Evolutionary conservation across 2,329 filamentous ascomycete genomes (phyloP).

Genomic region (Gnomoniopsis smithogilvyi): DNA sequence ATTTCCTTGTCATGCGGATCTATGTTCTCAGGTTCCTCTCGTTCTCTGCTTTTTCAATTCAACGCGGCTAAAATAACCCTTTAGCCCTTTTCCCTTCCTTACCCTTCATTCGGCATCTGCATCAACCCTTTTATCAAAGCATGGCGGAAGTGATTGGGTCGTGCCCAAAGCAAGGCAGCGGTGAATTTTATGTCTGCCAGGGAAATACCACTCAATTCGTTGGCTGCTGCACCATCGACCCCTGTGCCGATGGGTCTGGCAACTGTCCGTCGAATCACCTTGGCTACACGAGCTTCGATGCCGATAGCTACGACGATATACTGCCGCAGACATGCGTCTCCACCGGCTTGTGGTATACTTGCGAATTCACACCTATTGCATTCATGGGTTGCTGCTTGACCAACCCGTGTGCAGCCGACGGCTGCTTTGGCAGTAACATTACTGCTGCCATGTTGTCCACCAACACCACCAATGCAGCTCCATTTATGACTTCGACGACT

Average conservation of each 20-base stretch:
- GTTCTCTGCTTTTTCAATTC: too few relatives aligned
- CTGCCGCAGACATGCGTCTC: conserved; percentile 29
- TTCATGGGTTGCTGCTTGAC: conserved; percentile 38
- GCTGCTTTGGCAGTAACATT: conserved; percentile 24
- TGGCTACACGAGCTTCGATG: conserved; percentile 27
- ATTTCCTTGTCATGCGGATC: too few relatives aligned
- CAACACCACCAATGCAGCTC: conserved; percentile 14
- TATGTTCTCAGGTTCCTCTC: too few relatives aligned
- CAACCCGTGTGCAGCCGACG: conserved; percentile 28
- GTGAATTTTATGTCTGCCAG: conserved; percentile 34
- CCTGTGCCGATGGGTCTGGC: conserved; percentile 30
- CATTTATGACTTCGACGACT: conserved; percentile 19
- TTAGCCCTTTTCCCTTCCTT: too few relatives aligned
- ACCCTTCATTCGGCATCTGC: too few relatives aligned
- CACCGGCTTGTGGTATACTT: conserved; percentile 32
- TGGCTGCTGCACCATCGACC: conserved; percentile 37
- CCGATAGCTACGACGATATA: conserved; percentile 25
- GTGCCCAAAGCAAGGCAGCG: conserved; percentile 26
- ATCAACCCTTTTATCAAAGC: not conserved
- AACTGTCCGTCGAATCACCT: conserved; percentile 30
- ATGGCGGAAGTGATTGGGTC: not conserved
- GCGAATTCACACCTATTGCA: conserved; percentile 25
- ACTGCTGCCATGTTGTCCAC: conserved; percentile 25
- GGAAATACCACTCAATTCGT: conserved; percentile 31
- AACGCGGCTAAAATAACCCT: too few relatives aligned